Conservation (phyloP, 495 filamentous ascomycete species). For the Xylona heveae region DNA sequence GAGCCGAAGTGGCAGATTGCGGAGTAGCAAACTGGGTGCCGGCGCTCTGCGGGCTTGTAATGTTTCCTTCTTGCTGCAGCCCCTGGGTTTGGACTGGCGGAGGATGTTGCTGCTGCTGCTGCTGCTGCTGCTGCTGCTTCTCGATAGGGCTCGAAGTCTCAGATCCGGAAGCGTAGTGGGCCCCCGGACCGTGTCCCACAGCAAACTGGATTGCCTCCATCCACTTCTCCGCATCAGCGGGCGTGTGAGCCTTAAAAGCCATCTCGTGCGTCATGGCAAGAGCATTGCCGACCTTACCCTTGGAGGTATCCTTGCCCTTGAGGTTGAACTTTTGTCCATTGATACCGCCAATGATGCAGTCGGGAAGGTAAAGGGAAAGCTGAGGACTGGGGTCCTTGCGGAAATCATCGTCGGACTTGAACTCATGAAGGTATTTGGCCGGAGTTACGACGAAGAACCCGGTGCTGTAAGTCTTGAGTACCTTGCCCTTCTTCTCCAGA, state of each 20-base stretch:
- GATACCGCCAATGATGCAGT: slow-evolving; percentile 58
- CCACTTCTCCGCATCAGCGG: slow-evolving; percentile 64
- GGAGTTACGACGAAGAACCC: slow-evolving; percentile 81
- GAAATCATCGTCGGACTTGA: slow-evolving; percentile 79
- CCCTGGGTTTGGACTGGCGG: too few relatives aligned
- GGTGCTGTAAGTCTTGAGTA: slow-evolving; percentile 54
- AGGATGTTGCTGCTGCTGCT: too few relatives aligned
- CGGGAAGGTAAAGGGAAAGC: slow-evolving; percentile 76
- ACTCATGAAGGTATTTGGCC: slow-evolving; percentile 76
- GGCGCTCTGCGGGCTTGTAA: too few relatives aligned
- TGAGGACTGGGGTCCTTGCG: slow-evolving; percentile 65
- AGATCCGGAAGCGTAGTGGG: too few relatives aligned
- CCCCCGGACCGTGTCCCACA: slow-evolving; percentile 13
- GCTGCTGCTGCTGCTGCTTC: too few relatives aligned
- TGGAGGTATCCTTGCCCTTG: slow-evolving; percentile 74
- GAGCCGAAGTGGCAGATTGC: too few relatives aligned
- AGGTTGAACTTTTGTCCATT: slow-evolving; percentile 72
- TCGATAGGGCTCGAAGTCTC: too few relatives aligned
- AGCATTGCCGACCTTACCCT: slow-evolving; percentile 34
- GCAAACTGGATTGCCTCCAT: slow-evolving; percentile 36
- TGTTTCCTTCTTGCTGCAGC: too few relatives aligned
- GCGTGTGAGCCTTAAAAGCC: slow-evolving; percentile 49
- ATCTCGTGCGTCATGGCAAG: slow-evolving; percentile 41
- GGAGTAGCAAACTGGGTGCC: too few relatives aligned
- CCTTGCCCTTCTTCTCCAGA: slow-evolving; percentile 68